phyloP scores from a whole-genome alignment of 2,329 filamentous ascomycete genomes.

The Ophiostoma sp. region DNA sequence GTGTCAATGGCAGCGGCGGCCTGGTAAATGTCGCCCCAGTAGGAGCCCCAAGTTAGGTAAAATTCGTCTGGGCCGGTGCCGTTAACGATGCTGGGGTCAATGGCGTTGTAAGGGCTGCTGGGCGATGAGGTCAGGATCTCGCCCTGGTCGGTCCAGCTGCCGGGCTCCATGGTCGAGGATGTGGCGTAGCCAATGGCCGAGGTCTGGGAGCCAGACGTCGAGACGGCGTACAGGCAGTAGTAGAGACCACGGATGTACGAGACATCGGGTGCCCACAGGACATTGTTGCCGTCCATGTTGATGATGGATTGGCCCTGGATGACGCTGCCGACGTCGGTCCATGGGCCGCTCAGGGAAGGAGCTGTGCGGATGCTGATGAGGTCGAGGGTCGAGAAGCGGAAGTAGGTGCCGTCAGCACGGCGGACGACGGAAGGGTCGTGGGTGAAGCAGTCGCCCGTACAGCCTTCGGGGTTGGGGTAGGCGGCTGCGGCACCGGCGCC shows the following conservation, averaged over 20 bases:
- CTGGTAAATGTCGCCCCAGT: slow-evolving; percentile 63
- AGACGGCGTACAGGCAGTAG: slow-evolving; percentile 54
- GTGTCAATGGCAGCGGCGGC: slow-evolving; percentile 51
- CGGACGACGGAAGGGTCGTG: slow-evolving; percentile 45
- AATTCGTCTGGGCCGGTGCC: slow-evolving; percentile 47
- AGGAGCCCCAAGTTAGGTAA: slow-evolving; percentile 45
- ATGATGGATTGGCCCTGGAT: slow-evolving; percentile 44
- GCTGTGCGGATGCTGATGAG: slow-evolving; percentile 44
- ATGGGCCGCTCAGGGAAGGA: slow-evolving; percentile 41
- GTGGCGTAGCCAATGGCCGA: slow-evolving; percentile 38
- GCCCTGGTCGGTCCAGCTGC: slow-evolving; percentile 62
- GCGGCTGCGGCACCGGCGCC: slow-evolving; percentile 25
- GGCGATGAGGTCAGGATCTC: slow-evolving; percentile 50
- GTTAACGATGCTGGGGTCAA: slow-evolving; percentile 59
- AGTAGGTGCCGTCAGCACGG: slow-evolving; percentile 45
- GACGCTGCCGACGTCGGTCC: slow-evolving; percentile 45
- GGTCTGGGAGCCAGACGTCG: slow-evolving; percentile 58
- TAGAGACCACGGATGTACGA: slow-evolving; percentile 53
- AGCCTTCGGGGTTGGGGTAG: slow-evolving; percentile 39
- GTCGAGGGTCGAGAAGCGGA: slow-evolving; percentile 46
- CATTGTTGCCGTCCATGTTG: slow-evolving; percentile 42
- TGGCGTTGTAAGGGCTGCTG: slow-evolving; percentile 53
- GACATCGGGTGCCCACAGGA: slow-evolving; percentile 43
- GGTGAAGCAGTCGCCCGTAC: slow-evolving; percentile 39
- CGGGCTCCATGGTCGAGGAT: slow-evolving; percentile 48